Conservation (phyloP, 1,284 basidiomycete genomes). For the Fomitopsis pinicola region DNA sequence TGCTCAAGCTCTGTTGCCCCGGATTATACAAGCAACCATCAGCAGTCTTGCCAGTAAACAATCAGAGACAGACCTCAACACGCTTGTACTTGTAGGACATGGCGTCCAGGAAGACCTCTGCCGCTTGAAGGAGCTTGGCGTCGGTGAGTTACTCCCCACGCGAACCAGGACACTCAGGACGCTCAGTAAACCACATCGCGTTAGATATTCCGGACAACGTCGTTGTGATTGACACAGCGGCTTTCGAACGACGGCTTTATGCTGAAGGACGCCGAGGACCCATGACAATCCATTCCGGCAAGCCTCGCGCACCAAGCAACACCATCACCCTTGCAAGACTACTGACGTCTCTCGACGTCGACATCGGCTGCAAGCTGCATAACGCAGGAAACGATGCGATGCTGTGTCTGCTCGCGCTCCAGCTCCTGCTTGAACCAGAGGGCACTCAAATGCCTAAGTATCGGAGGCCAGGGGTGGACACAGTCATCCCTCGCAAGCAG, state of each 20-base stretch:
- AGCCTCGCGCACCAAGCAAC: too few species aligned
- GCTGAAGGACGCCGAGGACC: too few species aligned
- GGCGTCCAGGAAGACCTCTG: slow-evolving; percentile 54
- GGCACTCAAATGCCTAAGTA: slow-evolving; percentile 26
- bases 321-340: slow-evolving; percentile 15
- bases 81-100: slow-evolving; percentile 72
- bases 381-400: slow-evolving; percentile 77
- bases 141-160: slow-evolving; percentile 46
- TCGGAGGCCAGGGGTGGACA: background rate
- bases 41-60: slow-evolving; percentile 77
- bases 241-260: slow-evolving; percentile 46
- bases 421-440: slow-evolving; percentile 55
- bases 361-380: slow-evolving; percentile 42
- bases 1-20: slow-evolving; percentile 62
- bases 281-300: too few species aligned
- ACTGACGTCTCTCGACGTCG: slow-evolving; percentile 47
- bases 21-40: slow-evolving; percentile 72
- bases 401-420: slow-evolving; percentile 56
- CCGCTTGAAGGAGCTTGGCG: slow-evolving; percentile 71
- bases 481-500: too few species aligned
- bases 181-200: background rate
- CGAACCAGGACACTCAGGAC: background rate
- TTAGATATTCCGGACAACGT: slow-evolving; percentile 73
- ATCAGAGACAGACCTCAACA: slow-evolving; percentile 67
- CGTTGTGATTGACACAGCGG: slow-evolving; percentile 63